Evolutionary conservation across 2,329 filamentous ascomycete species (phyloP).

Genomic region (Colletotrichum ledebouriae): DNA sequence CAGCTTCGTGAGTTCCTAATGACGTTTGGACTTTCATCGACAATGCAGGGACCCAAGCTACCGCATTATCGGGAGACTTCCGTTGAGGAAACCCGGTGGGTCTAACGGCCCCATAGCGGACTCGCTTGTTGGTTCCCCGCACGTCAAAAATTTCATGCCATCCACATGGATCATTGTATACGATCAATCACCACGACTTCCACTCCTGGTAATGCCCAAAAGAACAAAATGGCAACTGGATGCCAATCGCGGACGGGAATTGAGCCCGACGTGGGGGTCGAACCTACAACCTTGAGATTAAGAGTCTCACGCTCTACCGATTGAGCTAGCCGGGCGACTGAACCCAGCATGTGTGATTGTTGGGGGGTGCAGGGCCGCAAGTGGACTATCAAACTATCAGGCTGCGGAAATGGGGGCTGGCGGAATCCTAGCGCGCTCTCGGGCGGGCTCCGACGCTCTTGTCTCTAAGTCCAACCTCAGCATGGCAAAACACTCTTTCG

Average conservation of each 20-base stretch:
- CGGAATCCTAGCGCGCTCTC: background rate
- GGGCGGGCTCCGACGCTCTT: background rate
- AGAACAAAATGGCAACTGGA: background rate
- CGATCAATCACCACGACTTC: too few species aligned
- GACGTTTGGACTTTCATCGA: background rate
- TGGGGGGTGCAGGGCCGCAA: fast-evolving
- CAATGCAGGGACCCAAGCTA: slow-evolving; percentile 1
- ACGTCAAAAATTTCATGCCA: background rate
- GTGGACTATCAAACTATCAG: background rate
- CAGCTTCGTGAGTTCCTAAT: too few species aligned
- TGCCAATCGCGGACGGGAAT: slow-evolving; percentile 30
- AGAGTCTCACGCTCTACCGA: slow-evolving; percentile 82
- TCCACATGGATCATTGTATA: background rate
- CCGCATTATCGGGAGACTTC: background rate
- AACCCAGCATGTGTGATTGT: slow-evolving; percentile 18
- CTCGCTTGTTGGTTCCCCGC: background rate
- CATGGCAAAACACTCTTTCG: too few species aligned
- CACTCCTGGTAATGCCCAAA: too few species aligned
- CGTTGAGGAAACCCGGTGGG: background rate
- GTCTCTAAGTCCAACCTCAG: too few species aligned
- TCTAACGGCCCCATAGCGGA: slow-evolving; percentile 1
- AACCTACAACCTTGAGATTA: slow-evolving; percentile 72
- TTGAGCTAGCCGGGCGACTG: slow-evolving; percentile 72
- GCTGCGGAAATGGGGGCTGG: background rate
- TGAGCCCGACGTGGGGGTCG: slow-evolving; percentile 50